phyloP scores from a whole-genome alignment of 192 early-diverging fungal genomes.

The Linnemannia exigua region DNA sequence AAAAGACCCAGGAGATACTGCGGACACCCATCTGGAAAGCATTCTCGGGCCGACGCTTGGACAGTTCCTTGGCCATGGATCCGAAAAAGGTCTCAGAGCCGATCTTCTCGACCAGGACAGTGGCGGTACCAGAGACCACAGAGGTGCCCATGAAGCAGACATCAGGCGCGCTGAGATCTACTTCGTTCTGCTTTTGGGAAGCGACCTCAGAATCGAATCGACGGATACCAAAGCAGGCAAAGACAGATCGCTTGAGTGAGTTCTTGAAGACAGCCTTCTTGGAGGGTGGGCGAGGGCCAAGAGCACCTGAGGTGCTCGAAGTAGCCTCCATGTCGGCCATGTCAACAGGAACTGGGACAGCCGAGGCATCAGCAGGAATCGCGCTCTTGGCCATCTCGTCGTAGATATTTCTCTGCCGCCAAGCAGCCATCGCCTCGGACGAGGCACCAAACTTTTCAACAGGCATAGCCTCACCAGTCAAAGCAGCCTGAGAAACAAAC shows the following conservation, averaged over 20 bases:
- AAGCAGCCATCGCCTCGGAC: conserved; percentile 27
- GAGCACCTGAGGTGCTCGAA: neutral
- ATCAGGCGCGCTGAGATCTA: conserved; percentile 48
- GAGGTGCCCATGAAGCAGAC: conserved; percentile 62
- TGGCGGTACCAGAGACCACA: conserved; percentile 63
- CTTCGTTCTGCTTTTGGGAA: neutral
- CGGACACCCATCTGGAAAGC: conserved; percentile 64
- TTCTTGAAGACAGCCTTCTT: conserved; percentile 7
- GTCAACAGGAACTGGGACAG: neutral
- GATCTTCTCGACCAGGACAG: conserved; percentile 61
- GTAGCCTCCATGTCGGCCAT: neutral
- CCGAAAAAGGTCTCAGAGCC: conserved; percentile 62
- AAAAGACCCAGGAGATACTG: conserved; percentile 61
- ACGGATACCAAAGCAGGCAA: conserved; percentile 41
- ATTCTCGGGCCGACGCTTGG: conserved; percentile 39
- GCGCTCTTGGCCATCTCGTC: conserved; percentile 16
- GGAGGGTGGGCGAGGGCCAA: neutral
- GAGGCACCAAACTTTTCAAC: conserved; percentile 57
- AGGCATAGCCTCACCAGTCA: conserved; percentile 65
- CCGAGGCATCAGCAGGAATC: conserved; percentile 13
- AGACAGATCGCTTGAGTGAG: conserved; percentile 17
- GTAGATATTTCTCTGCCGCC: conserved; percentile 15
- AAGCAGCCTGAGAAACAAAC: conserved; percentile 62
- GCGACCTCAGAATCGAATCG: conserved; percentile 24
- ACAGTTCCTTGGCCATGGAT: conserved; percentile 58